These are phyloP conservation scores for Blumeriella jaapii DNA, from an alignment of 2,329 filamentous ascomycete species.

Conservation along the genomic window DNA sequence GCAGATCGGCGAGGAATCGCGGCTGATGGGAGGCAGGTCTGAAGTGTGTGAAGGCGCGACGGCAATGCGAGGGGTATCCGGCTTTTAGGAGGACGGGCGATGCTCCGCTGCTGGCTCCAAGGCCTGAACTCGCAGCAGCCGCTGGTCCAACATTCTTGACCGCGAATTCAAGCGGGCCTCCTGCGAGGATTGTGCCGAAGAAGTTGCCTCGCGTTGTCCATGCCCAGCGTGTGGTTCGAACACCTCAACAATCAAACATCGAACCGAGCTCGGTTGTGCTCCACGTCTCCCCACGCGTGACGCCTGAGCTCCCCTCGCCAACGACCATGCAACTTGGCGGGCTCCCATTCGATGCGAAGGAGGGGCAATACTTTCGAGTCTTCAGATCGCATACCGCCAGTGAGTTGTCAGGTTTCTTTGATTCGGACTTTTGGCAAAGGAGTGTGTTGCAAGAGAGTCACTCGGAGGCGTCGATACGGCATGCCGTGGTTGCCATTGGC, in stretches of 20 bases:
- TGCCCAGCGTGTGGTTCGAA: not conserved
- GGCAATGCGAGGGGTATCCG: slow-evolving; percentile 47
- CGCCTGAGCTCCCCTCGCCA: slow-evolving; percentile 8
- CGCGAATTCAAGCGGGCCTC: not conserved
- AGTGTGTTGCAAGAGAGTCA: slow-evolving; percentile 54
- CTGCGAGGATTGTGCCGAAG: not conserved
- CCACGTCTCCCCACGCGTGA: not conserved
- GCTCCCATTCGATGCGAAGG: slow-evolving; percentile 38
- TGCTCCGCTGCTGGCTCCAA: slow-evolving; percentile 19
- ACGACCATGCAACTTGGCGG: slow-evolving; percentile 11
- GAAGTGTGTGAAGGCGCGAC: slow-evolving; percentile 48
- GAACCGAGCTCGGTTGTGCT: not conserved
- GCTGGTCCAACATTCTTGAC: slow-evolving; percentile 4
- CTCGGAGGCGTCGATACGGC: slow-evolving; percentile 46
- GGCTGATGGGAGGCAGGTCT: slow-evolving; percentile 1
- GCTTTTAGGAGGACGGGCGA: slow-evolving; percentile 18
- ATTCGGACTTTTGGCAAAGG: slow-evolving; percentile 52
- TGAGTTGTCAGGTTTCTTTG: slow-evolving; percentile 56
- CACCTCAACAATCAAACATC: not conserved
- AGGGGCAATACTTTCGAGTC: slow-evolving; percentile 49
- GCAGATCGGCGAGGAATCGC: not conserved
- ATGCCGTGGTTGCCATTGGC: slow-evolving; percentile 54
- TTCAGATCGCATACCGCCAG: slow-evolving; percentile 50
- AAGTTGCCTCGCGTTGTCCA: not conserved
- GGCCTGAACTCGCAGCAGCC: slow-evolving; percentile 8